A percentile compares a stretch with the other conserved stretches of the same genome.
Conservation (phyloP, 176 grass and related monocot genomes). For the Cenchrus purpureus region DNA sequence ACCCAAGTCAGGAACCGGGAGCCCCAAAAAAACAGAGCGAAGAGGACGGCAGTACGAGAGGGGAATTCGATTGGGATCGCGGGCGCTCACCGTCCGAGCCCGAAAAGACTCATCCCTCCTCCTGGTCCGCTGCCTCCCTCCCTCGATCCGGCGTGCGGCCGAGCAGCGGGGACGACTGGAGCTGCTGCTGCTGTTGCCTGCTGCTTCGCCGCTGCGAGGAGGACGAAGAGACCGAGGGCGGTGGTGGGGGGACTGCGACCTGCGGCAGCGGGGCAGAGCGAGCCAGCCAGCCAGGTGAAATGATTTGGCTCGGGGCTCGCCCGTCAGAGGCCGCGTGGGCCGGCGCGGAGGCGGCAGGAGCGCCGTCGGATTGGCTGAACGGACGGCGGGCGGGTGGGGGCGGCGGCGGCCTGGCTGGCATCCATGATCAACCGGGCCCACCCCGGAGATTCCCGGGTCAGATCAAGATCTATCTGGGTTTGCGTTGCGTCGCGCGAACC, state of each 20-base stretch:
- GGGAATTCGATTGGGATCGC: constrained; percentile 13
- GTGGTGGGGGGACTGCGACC: not conserved
- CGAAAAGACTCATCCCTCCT: constrained; percentile 91
- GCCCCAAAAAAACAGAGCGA: not conserved
- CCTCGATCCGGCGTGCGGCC: constrained; percentile 8
- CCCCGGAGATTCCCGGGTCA: constrained; percentile 36
- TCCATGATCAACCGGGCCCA: constrained; percentile 21
- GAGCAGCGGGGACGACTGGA: not conserved
- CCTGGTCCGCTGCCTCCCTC: not conserved
- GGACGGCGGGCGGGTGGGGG: constrained; percentile 32
- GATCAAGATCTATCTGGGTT: constrained; percentile 47
- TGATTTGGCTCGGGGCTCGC: constrained; percentile 13
- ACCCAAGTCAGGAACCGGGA: not conserved
- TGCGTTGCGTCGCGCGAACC: not conserved
- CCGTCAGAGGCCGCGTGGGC: constrained; percentile 40
- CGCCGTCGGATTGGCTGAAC: constrained; percentile 28
- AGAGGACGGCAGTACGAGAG: no score
- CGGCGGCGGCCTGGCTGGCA: constrained; percentile 38
- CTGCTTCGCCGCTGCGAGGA: constrained; percentile 1
- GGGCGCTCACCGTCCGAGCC: constrained; percentile 77
- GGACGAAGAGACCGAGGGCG: not conserved
- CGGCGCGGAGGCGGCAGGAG: not conserved
- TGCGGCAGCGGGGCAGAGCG: not conserved
- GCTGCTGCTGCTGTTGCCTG: not conserved
- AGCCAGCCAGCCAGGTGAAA: constrained; percentile 6